Conservation (phyloP, 306 rosid species). For the Trifolium dubium region DNA sequence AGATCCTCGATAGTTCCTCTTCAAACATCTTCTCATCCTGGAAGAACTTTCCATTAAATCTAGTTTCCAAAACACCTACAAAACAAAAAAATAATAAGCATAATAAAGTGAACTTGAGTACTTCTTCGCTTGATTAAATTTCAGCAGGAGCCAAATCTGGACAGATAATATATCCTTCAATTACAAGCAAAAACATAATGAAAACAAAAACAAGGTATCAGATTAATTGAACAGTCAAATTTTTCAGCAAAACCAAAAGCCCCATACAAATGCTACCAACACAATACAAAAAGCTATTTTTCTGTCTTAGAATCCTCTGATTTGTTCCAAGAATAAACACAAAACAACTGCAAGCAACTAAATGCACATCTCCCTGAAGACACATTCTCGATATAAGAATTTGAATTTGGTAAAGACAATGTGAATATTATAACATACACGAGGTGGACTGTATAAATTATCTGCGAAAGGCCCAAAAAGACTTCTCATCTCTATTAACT, state of each 20-base stretch:
- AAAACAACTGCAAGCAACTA: slow-evolving; percentile 23
- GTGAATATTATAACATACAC: slow-evolving; percentile 61
- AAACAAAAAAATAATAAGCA: slow-evolving; percentile 26
- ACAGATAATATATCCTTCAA: slow-evolving; percentile 29
- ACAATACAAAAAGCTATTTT: slow-evolving; percentile 25
- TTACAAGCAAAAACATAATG: not conserved
- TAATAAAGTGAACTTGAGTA: slow-evolving; percentile 21
- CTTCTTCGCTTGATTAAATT: slow-evolving; percentile 9
- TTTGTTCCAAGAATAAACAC: slow-evolving; percentile 18
- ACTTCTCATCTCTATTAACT: slow-evolving; percentile 81
- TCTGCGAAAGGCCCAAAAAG: slow-evolving; percentile 90
- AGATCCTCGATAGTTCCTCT: slow-evolving; percentile 84
- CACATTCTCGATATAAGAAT: slow-evolving; percentile 12
- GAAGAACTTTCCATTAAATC: slow-evolving; percentile 94
- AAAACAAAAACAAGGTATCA: slow-evolving; percentile 13
- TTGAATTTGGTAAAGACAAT: slow-evolving; percentile 23
- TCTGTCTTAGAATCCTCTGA: slow-evolving; percentile 10
- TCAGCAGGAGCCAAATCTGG: slow-evolving; percentile 24
- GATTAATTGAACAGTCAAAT: slow-evolving; percentile 38
- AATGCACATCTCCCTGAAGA: slow-evolving; percentile 26
- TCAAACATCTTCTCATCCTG: slow-evolving; percentile 86
- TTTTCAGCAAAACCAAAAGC: slow-evolving; percentile 30
- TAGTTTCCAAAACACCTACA: slow-evolving; percentile 95
- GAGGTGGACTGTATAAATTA: slow-evolving; percentile 63
- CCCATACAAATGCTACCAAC: slow-evolving; percentile 8